Evolutionary conservation across 805 yeast genomes (phyloP), one percentile per base, ranked within the genome.

Genomic region (Ogataea siamensis): DNA sequence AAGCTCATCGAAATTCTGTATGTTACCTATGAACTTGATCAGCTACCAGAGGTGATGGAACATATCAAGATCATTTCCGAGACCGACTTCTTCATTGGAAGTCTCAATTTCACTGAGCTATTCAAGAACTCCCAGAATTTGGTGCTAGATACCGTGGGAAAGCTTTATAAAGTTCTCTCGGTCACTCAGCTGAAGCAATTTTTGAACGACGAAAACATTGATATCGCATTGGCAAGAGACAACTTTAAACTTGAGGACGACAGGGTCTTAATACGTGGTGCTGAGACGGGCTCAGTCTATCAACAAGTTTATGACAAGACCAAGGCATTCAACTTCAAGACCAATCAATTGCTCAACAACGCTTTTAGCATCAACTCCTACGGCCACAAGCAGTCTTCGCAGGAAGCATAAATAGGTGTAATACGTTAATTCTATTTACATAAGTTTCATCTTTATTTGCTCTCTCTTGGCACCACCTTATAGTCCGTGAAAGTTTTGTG

Each of bases 291-390:
- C 34, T 67, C 78, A 50, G 76, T 77, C 27, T 71, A 82, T 63
- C 87, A 84, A 49, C 83, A 80, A 47, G 74, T 84, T 26, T 73
- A 75, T 46, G 85, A 80, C 51, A 76, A 73, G 58, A 77, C 84
- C n/a, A 80, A 79, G 67, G 78, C 78, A 4, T 63, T 79, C 51
- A 71, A 76, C 23, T 78, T 73, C 64, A 72, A 76, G 53, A 73
- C 82, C 13, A 72, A 69, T 55, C 83, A 78, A 59, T 65, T 76
- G 30, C 66, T 77, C 46, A 68, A 70, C 39, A 68, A 70, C 40
- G 70, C 74, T 35, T 57, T 57, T 42, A 46, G 46, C 47, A 53
- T 45, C 39, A 47, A 43, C 38, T 41, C 42, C 34, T 42, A 38
- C 33, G 36, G 20, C 26, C 35, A 34, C 24, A 46, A 39, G 25